Evolutionary conservation across 2,329 filamentous ascomycete genomes (phyloP), one percentile per base, ranked within the genome.

Genomic region (Aplosporella prunicola): DNA sequence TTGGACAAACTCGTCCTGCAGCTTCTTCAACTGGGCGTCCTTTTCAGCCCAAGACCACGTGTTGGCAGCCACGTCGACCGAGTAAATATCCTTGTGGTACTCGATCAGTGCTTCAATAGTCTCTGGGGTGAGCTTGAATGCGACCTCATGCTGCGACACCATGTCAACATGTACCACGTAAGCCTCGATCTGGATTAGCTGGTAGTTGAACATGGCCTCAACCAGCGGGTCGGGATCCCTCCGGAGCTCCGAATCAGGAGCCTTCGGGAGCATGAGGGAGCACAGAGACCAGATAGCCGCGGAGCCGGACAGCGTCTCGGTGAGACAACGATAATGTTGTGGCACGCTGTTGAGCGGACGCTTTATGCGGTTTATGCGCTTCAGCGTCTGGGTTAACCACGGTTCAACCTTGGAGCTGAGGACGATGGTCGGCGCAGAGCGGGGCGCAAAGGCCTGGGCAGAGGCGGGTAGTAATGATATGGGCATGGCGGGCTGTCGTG

Each of bases 151-250:
- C 63, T 88, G 82, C 53, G 93, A 78, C 43, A 98, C 89, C 87
- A 96, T 94, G 68, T 98, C 91, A 63, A 98, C 87, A 63, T 96
- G 89, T 44, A 98, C 91, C 51, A 96, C 89, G 61, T 98, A 98
- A 35, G 91, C 91, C 66, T 96, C 88, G 51, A 96, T 69, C 60
- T 95, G 86, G 55, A 95, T 70, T 56, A 95, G 76, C 68, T 93
- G 82, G 64, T 89, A 91, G 73, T 93, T 93, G 74, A 83, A 86
- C 45, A 95, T 68, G 46, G 83, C 84, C 64, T 95, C 87, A 48
- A 89, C 72, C 47, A 93, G 69, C 30, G 83, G 82, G 57, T 93
- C 84, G 35, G 76, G 67, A 57, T 95, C 86, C 62, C 80, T 80
- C 61, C 77, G 78, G 57, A 94, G 72, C 51, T 95, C 84, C 26